A percentile compares a stretch with the other conserved stretches of the same genome.
These are phyloP conservation scores for Enterospora canceri DNA, from an alignment of 371 early-diverging fungal species.

Conservation along the genomic window DNA sequence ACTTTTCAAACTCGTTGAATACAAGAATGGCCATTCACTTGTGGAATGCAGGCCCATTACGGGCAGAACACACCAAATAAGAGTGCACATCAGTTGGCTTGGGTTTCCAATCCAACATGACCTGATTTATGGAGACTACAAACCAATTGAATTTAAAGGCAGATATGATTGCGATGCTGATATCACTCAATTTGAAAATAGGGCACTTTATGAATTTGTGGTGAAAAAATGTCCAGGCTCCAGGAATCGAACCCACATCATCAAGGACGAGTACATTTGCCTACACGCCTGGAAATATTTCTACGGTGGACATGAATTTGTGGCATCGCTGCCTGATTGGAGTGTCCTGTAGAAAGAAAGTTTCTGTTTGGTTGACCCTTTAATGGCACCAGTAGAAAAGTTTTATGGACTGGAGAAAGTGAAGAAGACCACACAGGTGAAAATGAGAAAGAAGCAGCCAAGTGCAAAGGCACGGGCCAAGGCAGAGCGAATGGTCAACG, in stretches of 20 bases:
- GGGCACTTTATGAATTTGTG: slow-evolving; percentile 22
- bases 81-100: slow-evolving; percentile 83
- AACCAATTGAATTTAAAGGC: not conserved
- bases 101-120: slow-evolving; percentile 92
- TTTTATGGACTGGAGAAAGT: slow-evolving; percentile 8
- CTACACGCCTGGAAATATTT: slow-evolving; percentile 56
- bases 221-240: slow-evolving; percentile 39
- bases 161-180: not conserved
- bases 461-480: slow-evolving; percentile 16
- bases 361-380: not conserved
- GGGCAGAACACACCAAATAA: slow-evolving; percentile 95
- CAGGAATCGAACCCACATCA: slow-evolving; percentile 41
- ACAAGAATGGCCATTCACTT: slow-evolving; percentile 47
- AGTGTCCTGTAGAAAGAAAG: not conserved
- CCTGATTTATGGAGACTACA: slow-evolving; percentile 51
- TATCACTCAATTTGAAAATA: slow-evolving; percentile 2
- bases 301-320: slow-evolving; percentile 44
- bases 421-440: slow-evolving; percentile 9
- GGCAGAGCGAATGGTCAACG: slow-evolving; percentile 28
- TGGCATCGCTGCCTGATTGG: slow-evolving; percentile 51
- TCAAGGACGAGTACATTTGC: slow-evolving; percentile 38
- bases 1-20: slow-evolving; percentile 38
- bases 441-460: slow-evolving; percentile 21
- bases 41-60: slow-evolving; percentile 67
- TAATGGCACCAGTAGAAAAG: slow-evolving; percentile 11